A percentile compares a stretch with the other conserved stretches of the same genome.
These are phyloP conservation scores for Torulaspora maleeae DNA, from an alignment of 805 yeast species.

Conservation along the genomic window DNA sequence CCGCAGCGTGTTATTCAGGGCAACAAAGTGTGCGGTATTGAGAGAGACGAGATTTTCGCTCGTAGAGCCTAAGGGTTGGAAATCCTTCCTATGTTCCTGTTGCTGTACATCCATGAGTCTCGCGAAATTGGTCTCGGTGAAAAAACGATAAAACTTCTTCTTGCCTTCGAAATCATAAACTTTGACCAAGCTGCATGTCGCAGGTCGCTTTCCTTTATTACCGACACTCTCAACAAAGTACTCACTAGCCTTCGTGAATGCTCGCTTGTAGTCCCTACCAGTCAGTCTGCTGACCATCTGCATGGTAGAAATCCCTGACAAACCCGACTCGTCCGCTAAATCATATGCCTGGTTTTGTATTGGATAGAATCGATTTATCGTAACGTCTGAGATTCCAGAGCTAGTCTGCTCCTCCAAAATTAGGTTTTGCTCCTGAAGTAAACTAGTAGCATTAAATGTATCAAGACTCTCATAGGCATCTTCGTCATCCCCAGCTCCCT, in stretches of 20 bases:
- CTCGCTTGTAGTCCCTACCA: conserved; percentile 52
- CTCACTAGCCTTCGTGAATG: conserved; percentile 50
- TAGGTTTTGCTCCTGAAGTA: conserved; percentile 28
- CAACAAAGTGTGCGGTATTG: conserved; percentile 24
- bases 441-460: conserved; percentile 26
- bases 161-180: conserved; percentile 73
- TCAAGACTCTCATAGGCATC: conserved; percentile 32
- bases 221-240: conserved; percentile 41
- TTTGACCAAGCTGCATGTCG: conserved; percentile 45
- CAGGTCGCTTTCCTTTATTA: conserved; percentile 27
- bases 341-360: conserved; percentile 59
- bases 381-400: conserved; percentile 11
- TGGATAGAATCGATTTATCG: conserved; percentile 55
- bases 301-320: conserved; percentile 56
- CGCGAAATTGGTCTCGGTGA: conserved; percentile 42
- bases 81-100: background rate
- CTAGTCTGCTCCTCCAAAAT: conserved; percentile 22
- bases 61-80: conserved; percentile 7
- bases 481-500: conserved; percentile 30
- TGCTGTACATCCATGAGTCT: conserved; percentile 27
- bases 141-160: conserved; percentile 63
- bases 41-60: conserved; percentile 17
- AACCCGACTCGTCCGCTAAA: conserved; percentile 39
- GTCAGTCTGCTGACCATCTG: conserved; percentile 46
- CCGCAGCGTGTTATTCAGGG: conserved; percentile 30